phyloP scores from a whole-genome alignment of 2,329 filamentous ascomycete species.

The Aureobasidium sp. region DNA sequence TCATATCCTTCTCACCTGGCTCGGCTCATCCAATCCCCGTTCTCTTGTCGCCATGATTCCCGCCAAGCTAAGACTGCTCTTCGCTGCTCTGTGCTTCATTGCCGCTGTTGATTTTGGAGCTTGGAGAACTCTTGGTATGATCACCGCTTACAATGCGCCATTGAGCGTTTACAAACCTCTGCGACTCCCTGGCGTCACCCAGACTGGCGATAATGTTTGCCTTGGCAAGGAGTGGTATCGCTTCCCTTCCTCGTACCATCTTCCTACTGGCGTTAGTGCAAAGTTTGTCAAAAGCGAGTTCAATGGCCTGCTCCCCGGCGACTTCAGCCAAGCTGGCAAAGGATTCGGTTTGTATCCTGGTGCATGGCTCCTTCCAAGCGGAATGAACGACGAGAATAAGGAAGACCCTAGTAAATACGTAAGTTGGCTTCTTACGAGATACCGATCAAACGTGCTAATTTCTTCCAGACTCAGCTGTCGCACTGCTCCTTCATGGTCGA shows the following conservation, averaged over 20 bases:
- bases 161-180: conserved; percentile 62
- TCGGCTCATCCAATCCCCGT: conserved; percentile 63
- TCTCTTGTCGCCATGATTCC: conserved; percentile 64
- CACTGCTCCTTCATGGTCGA: conserved; percentile 82
- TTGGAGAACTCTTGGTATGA: conserved; percentile 65
- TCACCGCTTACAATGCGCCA: conserved; percentile 77
- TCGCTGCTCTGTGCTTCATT: conserved; percentile 44
- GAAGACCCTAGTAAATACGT: conserved; percentile 85
- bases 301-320: conserved; percentile 76
- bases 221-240: conserved; percentile 98
- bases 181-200: conserved; percentile 45
- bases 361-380: conserved; percentile 69
- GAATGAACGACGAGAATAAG: conserved; percentile 86
- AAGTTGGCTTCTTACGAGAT: conserved; percentile 23
- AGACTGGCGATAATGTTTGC: conserved; percentile 66
- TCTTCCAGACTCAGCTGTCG: conserved; percentile 51
- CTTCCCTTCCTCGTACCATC: conserved; percentile 86
- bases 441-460: background rate
- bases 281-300: conserved; percentile 93
- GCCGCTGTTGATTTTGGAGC: conserved; percentile 56
- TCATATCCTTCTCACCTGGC: conserved; percentile 67
- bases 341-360: conserved; percentile 69
- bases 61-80: conserved; percentile 57
- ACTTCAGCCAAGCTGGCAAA: conserved; percentile 69
- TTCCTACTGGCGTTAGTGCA: conserved; percentile 72